Evolutionary conservation across 2,329 filamentous ascomycete genomes (phyloP).

Genomic region (Tolypocladium tundrense): DNA sequence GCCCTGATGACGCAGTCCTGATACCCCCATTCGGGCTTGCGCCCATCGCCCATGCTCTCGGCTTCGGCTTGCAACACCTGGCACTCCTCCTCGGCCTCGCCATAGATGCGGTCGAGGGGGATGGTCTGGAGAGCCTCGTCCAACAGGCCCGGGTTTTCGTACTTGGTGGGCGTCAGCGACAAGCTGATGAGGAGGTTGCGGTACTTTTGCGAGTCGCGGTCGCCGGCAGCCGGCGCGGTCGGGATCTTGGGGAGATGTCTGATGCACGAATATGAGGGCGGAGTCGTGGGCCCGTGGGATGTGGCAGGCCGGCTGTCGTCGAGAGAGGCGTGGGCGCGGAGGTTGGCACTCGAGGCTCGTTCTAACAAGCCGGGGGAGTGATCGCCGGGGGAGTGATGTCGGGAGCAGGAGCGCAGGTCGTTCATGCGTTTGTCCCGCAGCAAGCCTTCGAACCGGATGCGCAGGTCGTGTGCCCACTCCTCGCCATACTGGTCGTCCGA

Average conservation of each 20-base stretch:
- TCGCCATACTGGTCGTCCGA: conserved; percentile 46
- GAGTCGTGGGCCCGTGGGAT: conserved; percentile 32
- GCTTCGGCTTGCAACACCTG: conserved; percentile 83
- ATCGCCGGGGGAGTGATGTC: conserved; percentile 51
- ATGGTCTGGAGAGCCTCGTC: conserved; percentile 85
- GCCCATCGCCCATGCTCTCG: conserved; percentile 71
- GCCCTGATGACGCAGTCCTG: conserved; percentile 93
- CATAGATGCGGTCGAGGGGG: conserved; percentile 82
- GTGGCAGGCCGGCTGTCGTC: conserved; percentile 34
- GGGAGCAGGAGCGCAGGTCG: conserved; percentile 47
- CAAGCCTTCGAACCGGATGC: conserved; percentile 75
- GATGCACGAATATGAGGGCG: conserved; percentile 37
- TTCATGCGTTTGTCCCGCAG: conserved; percentile 81
- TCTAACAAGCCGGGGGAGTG: conserved; percentile 45
- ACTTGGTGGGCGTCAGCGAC: conserved; percentile 81
- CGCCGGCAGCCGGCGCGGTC: conserved; percentile 55
- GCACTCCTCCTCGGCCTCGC: conserved; percentile 86
- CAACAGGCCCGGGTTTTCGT: conserved; percentile 89
- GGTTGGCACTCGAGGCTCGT: conserved; percentile 37
- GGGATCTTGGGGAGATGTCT: conserved; percentile 50
- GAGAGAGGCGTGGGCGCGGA: conserved; percentile 28
- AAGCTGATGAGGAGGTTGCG: conserved; percentile 75
- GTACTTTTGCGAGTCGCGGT: conserved; percentile 62
- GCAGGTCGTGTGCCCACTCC: conserved; percentile 68
- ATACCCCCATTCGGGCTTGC: conserved; percentile 86